Base-by-base conservation (phyloP, 108 stramenopile genomes). In the Nitzschia putrida region DNA sequence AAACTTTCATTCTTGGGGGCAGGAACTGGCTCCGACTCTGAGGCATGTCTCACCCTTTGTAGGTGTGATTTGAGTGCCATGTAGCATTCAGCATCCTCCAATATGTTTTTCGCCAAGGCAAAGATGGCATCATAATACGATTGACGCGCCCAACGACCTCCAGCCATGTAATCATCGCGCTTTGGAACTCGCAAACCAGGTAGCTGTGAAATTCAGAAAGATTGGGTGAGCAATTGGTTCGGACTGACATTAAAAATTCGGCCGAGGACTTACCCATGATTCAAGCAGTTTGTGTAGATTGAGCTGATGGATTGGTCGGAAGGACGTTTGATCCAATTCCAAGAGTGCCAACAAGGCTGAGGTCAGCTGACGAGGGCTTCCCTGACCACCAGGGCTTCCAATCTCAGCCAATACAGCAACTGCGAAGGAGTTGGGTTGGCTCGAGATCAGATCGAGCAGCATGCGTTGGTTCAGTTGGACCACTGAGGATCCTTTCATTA, bases 381-480 rank as follows among this genome's bases (percentile, higher is more conserved):
- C 82, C 65, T 81, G 79, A 0, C 88, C 88, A 53, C 86, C 83
- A 54, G 79, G 89, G 40, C 72, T 87, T 0, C 94, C 94, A 53
- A 95, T 87, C 68, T 95, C 94, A 14, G 90, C 89, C 41, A 95
- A 71, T 49, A 95, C 94, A 7, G 91, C 91, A 37, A 88, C 80
- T 43, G 94, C 91, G 69, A 92, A 95, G 9, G 73, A 66, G 44
- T 69, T 85, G 1, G 94, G 91, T 66, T 95, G 94, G 66, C 88
- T 90, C 16, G 91, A 87, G 69, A 95, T 88, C 23, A 95, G 69
- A 72, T 95, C 91, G 37, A 95, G 65, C 38, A 95, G 86, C 91
- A 95, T 95, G 44, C 94, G 71, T 70, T 95, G 94, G 60, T 95
- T 95, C 3, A 95, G 80, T 69, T 95, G 94, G 11, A 95, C 94